Conservation (phyloP, 1,284 basidiomycete genomes). For the Trichosporon ovoides region DNA sequence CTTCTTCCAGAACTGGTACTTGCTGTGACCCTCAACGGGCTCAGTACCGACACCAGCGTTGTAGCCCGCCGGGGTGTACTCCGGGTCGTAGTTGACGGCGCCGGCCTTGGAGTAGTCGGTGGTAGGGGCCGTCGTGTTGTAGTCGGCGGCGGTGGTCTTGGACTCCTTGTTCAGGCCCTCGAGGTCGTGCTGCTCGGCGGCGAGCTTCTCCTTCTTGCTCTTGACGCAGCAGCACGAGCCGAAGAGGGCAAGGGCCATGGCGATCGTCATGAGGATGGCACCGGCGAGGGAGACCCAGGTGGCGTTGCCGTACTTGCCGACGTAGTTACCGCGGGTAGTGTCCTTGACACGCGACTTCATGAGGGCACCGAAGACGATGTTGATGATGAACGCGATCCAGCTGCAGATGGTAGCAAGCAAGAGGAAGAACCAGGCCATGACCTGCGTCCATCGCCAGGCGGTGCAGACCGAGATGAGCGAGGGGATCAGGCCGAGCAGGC, state of each 20-base stretch:
- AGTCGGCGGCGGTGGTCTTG: background rate
- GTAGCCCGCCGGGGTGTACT: background rate
- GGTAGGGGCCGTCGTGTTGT: too few relatives aligned
- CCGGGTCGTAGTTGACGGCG: background rate
- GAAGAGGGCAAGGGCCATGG: constrained; percentile 11
- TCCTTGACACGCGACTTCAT: constrained; percentile 6
- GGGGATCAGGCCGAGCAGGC: constrained; percentile 10
- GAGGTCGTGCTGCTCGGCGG: constrained; percentile 2
- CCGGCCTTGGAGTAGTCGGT: background rate
- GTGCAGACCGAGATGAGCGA: constrained; percentile 13
- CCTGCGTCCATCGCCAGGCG: constrained; percentile 6
- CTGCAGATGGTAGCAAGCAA: constrained; percentile 8
- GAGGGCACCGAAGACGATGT: constrained; percentile 11
- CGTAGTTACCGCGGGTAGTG: constrained; percentile 5
- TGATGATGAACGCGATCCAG: constrained; percentile 13
- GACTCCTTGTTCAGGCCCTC: constrained; percentile 1
- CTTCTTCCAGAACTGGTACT: background rate
- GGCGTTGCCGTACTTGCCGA: constrained; percentile 8
- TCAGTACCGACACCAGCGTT: background rate
- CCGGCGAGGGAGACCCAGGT: constrained; percentile 12
- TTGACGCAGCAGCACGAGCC: constrained; percentile 15
- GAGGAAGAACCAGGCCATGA: constrained; percentile 8
- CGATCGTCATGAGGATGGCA: constrained; percentile 12
- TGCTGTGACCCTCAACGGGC: background rate
- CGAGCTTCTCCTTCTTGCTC: background rate